Evolutionary conservation across 176 grass and related monocot species (phyloP).

Genomic region (Zea mays): Zm-B73-REFERENCE-NAM-5.0 NC_050103.1:142303001-142303500

Average conservation of each 20-base stretch:
- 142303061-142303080: conserved; percentile 70
- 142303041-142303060: conserved; percentile 70
- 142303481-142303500: conserved; percentile 61
- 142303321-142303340: conserved; percentile 49
- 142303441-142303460: neutral
- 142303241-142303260: conserved; percentile 48
- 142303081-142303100: conserved; percentile 57
- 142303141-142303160: neutral
- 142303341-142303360: conserved; percentile 56
- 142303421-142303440: neutral
- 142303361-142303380: neutral
- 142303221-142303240: conserved; percentile 52
- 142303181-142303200: neutral
- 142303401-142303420: no score
- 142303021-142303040: conserved; percentile 73
- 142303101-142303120: conserved; percentile 46
- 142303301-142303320: conserved; percentile 62
- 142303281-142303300: conserved; percentile 62
- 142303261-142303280: conserved; percentile 54
- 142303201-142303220: conserved; percentile 39
- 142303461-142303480: conserved; percentile 42
- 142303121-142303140: neutral
- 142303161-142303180: neutral
- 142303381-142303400: neutral
- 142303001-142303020: conserved; percentile 67